phyloP scores from a whole-genome alignment of 148 eudicot species.

The Salicornia ramosissima region DNA sequence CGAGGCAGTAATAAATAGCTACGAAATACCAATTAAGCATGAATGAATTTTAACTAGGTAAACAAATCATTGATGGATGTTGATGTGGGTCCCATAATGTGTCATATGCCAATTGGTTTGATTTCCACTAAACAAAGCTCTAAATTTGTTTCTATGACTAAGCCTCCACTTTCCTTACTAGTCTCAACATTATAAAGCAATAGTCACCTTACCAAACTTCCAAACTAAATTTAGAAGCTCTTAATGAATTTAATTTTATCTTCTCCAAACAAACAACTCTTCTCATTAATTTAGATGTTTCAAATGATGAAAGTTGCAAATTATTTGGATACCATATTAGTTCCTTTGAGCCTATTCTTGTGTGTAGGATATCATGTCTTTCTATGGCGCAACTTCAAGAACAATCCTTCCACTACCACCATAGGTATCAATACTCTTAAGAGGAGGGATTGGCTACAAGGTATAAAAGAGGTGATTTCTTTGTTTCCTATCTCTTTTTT shows the following conservation, averaged over 20 bases:
- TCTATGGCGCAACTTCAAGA: constrained; percentile 33
- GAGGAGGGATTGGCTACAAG: constrained; percentile 35
- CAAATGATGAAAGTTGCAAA: constrained; percentile 13
- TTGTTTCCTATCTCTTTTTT: too few species aligned
- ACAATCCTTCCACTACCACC: constrained; percentile 27
- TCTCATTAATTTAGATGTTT: neutral
- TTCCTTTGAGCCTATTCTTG: constrained; percentile 28
- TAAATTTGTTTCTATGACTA: constrained; percentile 15
- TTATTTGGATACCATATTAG: constrained; percentile 28
- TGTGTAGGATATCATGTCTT: constrained; percentile 33
- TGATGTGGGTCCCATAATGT: constrained; percentile 2
- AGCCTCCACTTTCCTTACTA: constrained; percentile 19
- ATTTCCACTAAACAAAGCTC: constrained; percentile 17
- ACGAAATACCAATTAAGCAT: neutral
- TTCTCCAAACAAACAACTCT: neutral
- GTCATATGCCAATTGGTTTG: neutral
- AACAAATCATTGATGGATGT: too few species aligned
- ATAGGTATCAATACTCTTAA: constrained; percentile 33
- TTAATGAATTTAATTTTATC: neutral
- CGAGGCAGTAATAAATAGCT: too few species aligned
- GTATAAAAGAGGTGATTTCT: constrained; percentile 39
- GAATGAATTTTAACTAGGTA: neutral
- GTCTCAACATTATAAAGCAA: neutral
- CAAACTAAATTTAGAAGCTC: neutral
- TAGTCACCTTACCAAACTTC: neutral